Base-by-base conservation (phyloP, 148 eudicot species). In the Vaccinium darrowii region DNA sequence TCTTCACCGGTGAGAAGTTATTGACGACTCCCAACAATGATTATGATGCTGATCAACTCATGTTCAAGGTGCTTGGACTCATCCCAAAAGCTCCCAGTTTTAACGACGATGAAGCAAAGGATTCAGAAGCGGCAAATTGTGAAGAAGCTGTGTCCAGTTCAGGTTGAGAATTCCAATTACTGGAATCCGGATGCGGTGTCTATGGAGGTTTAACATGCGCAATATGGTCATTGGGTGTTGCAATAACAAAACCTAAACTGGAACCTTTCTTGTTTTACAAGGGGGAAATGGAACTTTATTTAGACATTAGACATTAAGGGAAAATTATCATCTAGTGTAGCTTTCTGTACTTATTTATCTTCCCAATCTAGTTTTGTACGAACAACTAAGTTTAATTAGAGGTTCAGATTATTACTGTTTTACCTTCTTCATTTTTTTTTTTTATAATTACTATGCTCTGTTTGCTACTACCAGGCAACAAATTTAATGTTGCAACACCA, bases 1-100 rank as follows among this genome's bases (percentile, higher is more conserved):
- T 97, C 85, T 97, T 97, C 90, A 95, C 99, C 0, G 99, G 99
- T 1, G 98, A 95, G 86, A 97, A 97, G 91, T 88, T 97, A 74
- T 83, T 97, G 88, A 97, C 98, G 1, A 97, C 98, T n/a, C 93
- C 96, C 51, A 97, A 97, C 85, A 97, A 97, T 74, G 98, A 97
- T 81, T 95, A 89, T 81, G 94, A 94, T 85, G 94, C 98, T 57
- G 99, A 97, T 85, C 98, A 95, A 85, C 84, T 73, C 75, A 97
- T 97, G 99, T 97, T 97, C 92, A 91, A 93, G 86, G 83, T 92
- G 79, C 96, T 97, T 63, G 99, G 99, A 63, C 93, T 97, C 0
- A 84, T 86, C 78, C 99, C 98, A 12, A 97, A 95, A 88, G 93
- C 98, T 80, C 94, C 99, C 1, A 88, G 83, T 30, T 88, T 97